phyloP scores from a whole-genome alignment of 441 rosid genomes.

The Populus hybrid region DNA sequence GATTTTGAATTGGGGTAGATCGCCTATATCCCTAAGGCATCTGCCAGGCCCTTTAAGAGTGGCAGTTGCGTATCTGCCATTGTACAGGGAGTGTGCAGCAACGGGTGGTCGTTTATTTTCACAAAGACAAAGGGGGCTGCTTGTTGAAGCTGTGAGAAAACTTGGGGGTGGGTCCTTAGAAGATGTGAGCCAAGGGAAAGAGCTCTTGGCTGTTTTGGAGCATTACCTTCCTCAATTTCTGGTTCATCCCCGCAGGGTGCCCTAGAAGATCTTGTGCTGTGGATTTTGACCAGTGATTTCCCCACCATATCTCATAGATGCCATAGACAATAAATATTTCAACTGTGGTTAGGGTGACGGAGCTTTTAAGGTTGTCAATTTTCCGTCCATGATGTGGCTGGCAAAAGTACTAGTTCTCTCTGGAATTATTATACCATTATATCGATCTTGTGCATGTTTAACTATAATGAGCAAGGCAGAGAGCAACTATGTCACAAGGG shows the following conservation, averaged over 20 bases:
- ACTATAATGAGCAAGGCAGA: constrained; percentile 23
- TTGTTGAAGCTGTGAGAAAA: constrained; percentile 73
- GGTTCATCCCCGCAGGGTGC: constrained; percentile 27
- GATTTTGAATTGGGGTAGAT: constrained; percentile 61
- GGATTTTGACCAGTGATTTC: constrained; percentile 20
- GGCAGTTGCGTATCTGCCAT: constrained; percentile 75
- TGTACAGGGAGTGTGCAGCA: constrained; percentile 74
- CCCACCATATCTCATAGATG: constrained; percentile 16
- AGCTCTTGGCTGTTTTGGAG: constrained; percentile 71
- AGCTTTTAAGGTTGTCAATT: constrained; percentile 27
- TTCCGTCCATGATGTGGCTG: constrained; percentile 27
- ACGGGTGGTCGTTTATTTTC: constrained; percentile 60
- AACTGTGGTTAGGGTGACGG: constrained; percentile 23
- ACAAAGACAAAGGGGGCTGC: constrained; percentile 82
- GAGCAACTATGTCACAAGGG: constrained; percentile 28
- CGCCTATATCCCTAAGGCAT: constrained; percentile 61
- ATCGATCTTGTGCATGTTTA: constrained; percentile 23
- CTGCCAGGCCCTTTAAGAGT: constrained; percentile 77
- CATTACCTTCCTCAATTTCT: constrained; percentile 77
- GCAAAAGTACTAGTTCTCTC: constrained; percentile 15
- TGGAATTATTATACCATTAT: constrained; percentile 18
- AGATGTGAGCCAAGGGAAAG: constrained; percentile 49
- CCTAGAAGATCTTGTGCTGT: constrained; percentile 24
- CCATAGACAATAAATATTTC: constrained; percentile 22
- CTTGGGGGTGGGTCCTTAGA: constrained; percentile 56